phyloP scores from a whole-genome alignment of 1,284 basidiomycete genomes.

The Gymnopus androsaceus region DNA sequence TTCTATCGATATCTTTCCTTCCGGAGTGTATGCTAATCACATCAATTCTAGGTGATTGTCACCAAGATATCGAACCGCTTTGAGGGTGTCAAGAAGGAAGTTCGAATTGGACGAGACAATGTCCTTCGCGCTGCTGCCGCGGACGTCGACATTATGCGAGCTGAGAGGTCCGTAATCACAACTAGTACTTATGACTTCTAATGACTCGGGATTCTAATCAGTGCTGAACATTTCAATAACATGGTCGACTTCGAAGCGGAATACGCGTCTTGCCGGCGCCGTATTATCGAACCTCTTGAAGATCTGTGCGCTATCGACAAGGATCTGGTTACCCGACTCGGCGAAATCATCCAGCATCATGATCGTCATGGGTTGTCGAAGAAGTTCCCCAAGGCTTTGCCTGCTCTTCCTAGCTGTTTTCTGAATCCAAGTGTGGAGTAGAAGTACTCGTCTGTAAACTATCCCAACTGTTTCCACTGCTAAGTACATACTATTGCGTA shows the following conservation, averaged over 20 bases:
- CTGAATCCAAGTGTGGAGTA: neutral
- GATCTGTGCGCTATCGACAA: slow-evolving; percentile 30
- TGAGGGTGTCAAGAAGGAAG: slow-evolving; percentile 40
- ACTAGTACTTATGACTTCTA: slow-evolving; percentile 10
- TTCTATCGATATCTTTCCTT: neutral
- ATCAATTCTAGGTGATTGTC: slow-evolving; percentile 44
- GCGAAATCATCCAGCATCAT: slow-evolving; percentile 27
- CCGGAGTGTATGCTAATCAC: neutral
- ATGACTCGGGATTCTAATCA: slow-evolving; percentile 22
- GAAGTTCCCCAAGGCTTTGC: slow-evolving; percentile 30
- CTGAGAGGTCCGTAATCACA: slow-evolving; percentile 35
- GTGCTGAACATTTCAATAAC: slow-evolving; percentile 33
- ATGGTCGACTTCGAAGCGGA: slow-evolving; percentile 40
- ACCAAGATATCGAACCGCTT: slow-evolving; percentile 44
- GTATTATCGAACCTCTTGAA: slow-evolving; percentile 30
- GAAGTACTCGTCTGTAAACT: neutral
- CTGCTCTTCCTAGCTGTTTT: slow-evolving; percentile 5
- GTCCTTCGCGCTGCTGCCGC: slow-evolving; percentile 43
- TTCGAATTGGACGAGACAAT: slow-evolving; percentile 39
- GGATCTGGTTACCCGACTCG: neutral
- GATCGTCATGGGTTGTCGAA: slow-evolving; percentile 37
- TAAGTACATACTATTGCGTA: too few species aligned
- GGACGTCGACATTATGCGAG: slow-evolving; percentile 40
- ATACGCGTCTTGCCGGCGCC: slow-evolving; percentile 34
- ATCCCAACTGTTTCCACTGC: too few species aligned